phyloP scores from a whole-genome alignment of 495 filamentous ascomycete species.

The Tuber indicum region DNA sequence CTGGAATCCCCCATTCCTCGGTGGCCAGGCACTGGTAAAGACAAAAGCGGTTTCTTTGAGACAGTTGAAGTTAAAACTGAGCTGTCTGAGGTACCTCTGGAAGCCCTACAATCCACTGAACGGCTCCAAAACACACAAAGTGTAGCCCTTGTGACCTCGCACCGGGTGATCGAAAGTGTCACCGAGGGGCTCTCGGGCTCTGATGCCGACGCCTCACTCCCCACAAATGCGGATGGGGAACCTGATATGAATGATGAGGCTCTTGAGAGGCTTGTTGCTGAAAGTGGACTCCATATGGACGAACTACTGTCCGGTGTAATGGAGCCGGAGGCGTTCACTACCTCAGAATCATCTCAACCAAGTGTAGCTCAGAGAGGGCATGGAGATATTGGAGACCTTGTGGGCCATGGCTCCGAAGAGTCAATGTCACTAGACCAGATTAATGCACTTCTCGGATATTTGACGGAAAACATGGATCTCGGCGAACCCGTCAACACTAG shows the following conservation, averaged over 20 bases:
- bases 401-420: neutral
- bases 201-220: neutral
- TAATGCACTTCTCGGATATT: neutral
- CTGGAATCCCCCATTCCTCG: neutral
- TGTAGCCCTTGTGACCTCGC: neutral
- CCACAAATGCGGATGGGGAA: slow-evolving; percentile 11
- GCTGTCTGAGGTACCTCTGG: neutral
- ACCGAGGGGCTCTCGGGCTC: neutral
- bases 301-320: slow-evolving; percentile 10
- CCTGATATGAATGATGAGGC: slow-evolving; percentile 25
- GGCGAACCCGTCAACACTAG: neutral
- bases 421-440: neutral
- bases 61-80: neutral
- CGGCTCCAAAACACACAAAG: neutral
- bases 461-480: neutral
- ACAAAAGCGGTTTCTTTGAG: neutral
- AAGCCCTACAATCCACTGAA: neutral
- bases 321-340: neutral
- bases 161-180: neutral
- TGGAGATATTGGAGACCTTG: neutral
- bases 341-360: neutral
- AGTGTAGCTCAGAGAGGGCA: neutral
- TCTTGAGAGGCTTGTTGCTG: slow-evolving; percentile 19
- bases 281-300: slow-evolving; percentile 20
- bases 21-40: neutral